phyloP scores from a whole-genome alignment of 352 stramenopile species.

The Globisporangium paroecandrum region DNA sequence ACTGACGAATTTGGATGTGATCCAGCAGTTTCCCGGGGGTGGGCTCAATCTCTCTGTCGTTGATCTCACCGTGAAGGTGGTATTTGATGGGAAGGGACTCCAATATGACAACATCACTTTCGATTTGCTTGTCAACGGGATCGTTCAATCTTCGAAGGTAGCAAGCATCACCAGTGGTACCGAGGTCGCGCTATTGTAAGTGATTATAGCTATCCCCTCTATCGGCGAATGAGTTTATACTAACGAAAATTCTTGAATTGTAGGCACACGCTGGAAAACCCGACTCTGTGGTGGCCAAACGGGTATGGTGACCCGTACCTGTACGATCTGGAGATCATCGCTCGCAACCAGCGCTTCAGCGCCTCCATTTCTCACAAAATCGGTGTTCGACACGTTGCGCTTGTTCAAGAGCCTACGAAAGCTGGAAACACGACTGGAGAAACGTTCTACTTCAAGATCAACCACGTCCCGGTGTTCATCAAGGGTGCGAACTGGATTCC shows the following conservation, averaged over 20 bases:
- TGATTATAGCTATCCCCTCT: background rate
- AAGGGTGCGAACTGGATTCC: constrained; percentile 85
- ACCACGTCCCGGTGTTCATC: constrained; percentile 58
- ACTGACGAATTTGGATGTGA: constrained; percentile 41
- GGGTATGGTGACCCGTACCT: constrained; percentile 61
- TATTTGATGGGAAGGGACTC: constrained; percentile 24
- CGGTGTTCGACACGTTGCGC: constrained; percentile 58
- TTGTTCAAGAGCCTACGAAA: constrained; percentile 53
- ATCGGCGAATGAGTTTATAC: background rate
- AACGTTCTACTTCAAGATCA: constrained; percentile 79
- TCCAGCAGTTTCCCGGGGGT: constrained; percentile 31
- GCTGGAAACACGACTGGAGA: constrained; percentile 40
- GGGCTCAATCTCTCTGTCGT: constrained; percentile 37
- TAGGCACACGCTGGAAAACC: constrained; percentile 42
- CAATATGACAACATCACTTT: constrained; percentile 43
- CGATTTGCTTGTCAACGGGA: constrained; percentile 41
- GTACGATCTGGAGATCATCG: constrained; percentile 53
- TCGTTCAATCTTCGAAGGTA: constrained; percentile 19
- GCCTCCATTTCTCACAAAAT: constrained; percentile 40
- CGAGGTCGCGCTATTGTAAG: constrained; percentile 37
- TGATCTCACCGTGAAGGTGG: constrained; percentile 35
- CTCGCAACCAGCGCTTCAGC: constrained; percentile 24
- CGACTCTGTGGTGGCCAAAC: constrained; percentile 69
- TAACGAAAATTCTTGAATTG: background rate
- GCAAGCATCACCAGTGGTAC: constrained; percentile 20